Base-by-base conservation (phyloP, 192 early-diverging fungal genomes). In the Coemansia sp. region DNA sequence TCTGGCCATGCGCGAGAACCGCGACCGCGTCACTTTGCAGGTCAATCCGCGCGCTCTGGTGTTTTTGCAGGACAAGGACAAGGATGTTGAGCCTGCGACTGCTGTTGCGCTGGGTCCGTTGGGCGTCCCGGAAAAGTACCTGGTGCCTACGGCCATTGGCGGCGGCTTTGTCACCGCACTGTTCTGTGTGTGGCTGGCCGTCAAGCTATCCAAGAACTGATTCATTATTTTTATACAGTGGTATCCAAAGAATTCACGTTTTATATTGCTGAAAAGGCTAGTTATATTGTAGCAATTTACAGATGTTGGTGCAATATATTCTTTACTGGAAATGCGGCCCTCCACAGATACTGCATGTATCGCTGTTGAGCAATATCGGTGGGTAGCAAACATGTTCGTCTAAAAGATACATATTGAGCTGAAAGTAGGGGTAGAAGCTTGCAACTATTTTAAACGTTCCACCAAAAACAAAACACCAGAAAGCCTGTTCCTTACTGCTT, bases 1-100 rank as follows among this genome's bases (percentile, higher is more conserved):
- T 4, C 84, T 94, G 73, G 92, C 94, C 15, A 82, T 84, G 43
- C 86, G 88, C 71, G 84, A 88, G n/a, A 91, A 88, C 14, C 87
- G 86, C 66, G 85, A 85, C 59, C 87, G 90, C 23, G 85, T 98
- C 7, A 77, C 93, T 83, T 73, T 98, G 54, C 74, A 76, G 64
- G 43, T 84, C 59, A 76, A 80, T 66, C 82, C 82, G 4, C 55
- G 65, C 4, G 70, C 64, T 1, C 62, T 65, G 24, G 67, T 62
- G 49, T 64, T 48, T 48, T 39, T 67, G 29, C 43, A 69, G 51
- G 72, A 65, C 41, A 45, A 45, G 41, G 52, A 35, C 4, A 25
- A 23, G 8, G 29, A 72, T 19, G 60, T 49, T 2, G 62, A 57
- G 25, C 32, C 54, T 23, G 39, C 23, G 23, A 24, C 29, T 11